Evolutionary conservation across 2,329 filamentous ascomycete species (phyloP).

Genomic region (Neurospora sp.): DNA sequence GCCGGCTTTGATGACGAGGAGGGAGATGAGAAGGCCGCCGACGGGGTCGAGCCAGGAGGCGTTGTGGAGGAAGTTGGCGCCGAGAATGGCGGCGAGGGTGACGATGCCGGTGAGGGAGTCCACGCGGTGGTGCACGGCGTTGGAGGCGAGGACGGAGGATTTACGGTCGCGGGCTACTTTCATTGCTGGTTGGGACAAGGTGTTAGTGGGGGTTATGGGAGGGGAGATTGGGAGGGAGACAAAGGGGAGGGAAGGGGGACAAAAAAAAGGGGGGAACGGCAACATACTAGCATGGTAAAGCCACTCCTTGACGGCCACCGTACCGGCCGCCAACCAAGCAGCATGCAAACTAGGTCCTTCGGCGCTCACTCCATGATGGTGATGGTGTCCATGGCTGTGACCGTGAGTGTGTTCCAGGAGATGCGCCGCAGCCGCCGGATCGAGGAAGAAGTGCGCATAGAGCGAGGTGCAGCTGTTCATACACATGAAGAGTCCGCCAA

Average conservation of each 20-base stretch:
- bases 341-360: slow-evolving; percentile 80
- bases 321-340: slow-evolving; percentile 85
- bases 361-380: slow-evolving; percentile 55
- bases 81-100: slow-evolving; percentile 78
- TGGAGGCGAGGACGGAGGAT: slow-evolving; percentile 90
- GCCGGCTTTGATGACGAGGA: slow-evolving; percentile 88
- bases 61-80: slow-evolving; percentile 75
- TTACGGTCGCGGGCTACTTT: slow-evolving; percentile 91
- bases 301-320: slow-evolving; percentile 92
- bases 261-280: background rate
- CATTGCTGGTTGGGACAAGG: slow-evolving; percentile 54
- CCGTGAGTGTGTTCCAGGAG: slow-evolving; percentile 47
- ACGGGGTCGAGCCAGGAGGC: slow-evolving; percentile 92
- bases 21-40: slow-evolving; percentile 81
- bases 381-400: slow-evolving; percentile 52
- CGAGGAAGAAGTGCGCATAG: slow-evolving; percentile 63
- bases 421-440: slow-evolving; percentile 44
- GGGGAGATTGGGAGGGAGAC: background rate
- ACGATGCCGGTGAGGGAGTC: slow-evolving; percentile 94
- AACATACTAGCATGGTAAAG: slow-evolving; percentile 87
- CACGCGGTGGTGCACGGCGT: slow-evolving; percentile 91
- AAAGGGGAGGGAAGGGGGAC: background rate
- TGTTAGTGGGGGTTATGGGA: slow-evolving; percentile 17
- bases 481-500: slow-evolving; percentile 88
- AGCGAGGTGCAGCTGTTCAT: slow-evolving; percentile 62